phyloP scores from a whole-genome alignment of 148 eudicot genomes.

The Chenopodium quinoa region DNA sequence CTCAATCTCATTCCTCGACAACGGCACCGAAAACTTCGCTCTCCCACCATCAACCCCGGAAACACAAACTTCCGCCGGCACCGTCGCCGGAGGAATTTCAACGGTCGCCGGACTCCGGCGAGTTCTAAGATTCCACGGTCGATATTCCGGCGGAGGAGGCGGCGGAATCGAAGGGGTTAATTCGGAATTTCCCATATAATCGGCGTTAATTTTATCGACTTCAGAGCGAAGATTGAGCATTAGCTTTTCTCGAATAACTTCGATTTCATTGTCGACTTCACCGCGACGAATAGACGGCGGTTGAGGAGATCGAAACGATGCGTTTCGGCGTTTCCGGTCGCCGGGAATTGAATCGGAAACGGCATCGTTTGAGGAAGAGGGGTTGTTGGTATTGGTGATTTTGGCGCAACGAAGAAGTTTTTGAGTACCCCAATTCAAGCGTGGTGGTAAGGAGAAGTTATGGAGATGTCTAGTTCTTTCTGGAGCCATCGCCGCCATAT shows the following conservation, averaged over 20 bases:
- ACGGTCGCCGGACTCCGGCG: conserved; percentile 28
- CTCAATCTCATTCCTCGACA: conserved; percentile 40
- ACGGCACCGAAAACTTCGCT: conserved; percentile 34
- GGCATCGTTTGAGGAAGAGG: conserved; percentile 35
- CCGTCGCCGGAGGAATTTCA: conserved; percentile 14
- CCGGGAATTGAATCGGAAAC: conserved; percentile 6
- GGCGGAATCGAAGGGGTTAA: conserved; percentile 20
- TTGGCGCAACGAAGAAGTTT: conserved; percentile 43
- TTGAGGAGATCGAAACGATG: neutral
- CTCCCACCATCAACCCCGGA: conserved; percentile 27
- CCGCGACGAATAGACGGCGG: neutral
- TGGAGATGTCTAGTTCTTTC: conserved; percentile 64
- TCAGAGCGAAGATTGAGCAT: conserved; percentile 65
- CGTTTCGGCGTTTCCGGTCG: conserved; percentile 6
- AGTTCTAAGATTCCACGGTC: conserved; percentile 73
- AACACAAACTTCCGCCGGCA: conserved; percentile 3
- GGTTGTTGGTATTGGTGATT: conserved; percentile 6
- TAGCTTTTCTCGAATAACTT: conserved; percentile 60
- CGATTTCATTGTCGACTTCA: conserved; percentile 40
- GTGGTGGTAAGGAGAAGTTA: conserved; percentile 66
- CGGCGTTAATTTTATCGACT: conserved; percentile 56
- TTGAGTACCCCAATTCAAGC: conserved; percentile 65
- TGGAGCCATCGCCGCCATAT: conserved; percentile 48
- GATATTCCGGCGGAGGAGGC: conserved; percentile 23
- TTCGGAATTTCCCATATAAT: conserved; percentile 16